Conservation (phyloP, 768 basidiomycete species). For the Mycena leptocephala region DNA sequence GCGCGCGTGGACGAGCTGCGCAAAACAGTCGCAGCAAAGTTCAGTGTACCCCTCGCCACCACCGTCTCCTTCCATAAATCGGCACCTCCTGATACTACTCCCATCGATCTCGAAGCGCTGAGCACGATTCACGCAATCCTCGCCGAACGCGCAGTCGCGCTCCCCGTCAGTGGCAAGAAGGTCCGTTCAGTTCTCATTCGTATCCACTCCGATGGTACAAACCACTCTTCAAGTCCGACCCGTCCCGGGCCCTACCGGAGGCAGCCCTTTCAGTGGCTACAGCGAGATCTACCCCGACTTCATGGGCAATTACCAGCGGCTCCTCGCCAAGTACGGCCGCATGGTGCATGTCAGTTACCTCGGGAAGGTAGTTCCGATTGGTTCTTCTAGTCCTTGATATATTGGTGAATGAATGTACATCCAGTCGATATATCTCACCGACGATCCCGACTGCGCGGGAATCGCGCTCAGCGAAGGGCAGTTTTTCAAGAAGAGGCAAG, state of each 20-base stretch:
- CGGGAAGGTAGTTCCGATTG: constrained; percentile 8
- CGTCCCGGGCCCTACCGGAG: constrained; percentile 30
- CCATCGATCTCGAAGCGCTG: neutral
- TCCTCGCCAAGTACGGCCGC: constrained; percentile 28
- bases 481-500: constrained; percentile 25
- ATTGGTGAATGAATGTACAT: neutral
- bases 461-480: constrained; percentile 28
- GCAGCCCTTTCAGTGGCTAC: constrained; percentile 31
- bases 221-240: constrained; percentile 14
- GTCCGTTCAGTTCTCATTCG: neutral
- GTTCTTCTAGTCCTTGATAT: too few relatives aligned
- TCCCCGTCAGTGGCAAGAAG: constrained; percentile 34
- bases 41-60: constrained; percentile 12
- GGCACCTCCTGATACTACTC: neutral
- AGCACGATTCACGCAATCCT: constrained; percentile 13
- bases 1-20: neutral
- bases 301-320: constrained; percentile 34
- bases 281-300: constrained; percentile 36
- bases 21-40: constrained; percentile 16
- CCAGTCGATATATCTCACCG: constrained; percentile 27
- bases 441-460: constrained; percentile 32
- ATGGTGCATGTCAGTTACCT: constrained; percentile 33
- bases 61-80: constrained; percentile 28
- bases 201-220: neutral
- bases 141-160: neutral